Conservation (phyloP, 2,329 filamentous ascomycete genomes). For the Catunica adiposa region DNA sequence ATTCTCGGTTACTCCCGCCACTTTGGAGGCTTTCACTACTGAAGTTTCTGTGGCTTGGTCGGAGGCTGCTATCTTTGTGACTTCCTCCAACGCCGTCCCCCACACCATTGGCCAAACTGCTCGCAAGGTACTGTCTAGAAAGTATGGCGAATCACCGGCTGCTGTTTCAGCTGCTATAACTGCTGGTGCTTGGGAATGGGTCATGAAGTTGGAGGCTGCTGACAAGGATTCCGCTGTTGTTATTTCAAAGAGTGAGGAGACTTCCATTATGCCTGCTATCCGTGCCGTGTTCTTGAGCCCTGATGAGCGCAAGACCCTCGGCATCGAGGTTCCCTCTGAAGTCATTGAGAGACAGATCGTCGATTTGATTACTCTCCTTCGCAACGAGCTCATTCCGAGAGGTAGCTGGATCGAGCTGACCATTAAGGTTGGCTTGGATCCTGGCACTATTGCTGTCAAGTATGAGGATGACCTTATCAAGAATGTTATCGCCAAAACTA, state of each 20-base stretch:
- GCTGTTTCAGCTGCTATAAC: constrained; percentile 48
- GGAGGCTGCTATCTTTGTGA: constrained; percentile 65
- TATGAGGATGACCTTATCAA: constrained; percentile 48
- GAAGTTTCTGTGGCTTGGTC: constrained; percentile 57
- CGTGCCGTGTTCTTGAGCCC: constrained; percentile 46
- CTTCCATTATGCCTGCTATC: constrained; percentile 44
- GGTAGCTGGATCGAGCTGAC: constrained; percentile 82
- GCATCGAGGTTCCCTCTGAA: constrained; percentile 28
- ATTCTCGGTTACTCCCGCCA: constrained; percentile 37
- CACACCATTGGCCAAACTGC: constrained; percentile 48
- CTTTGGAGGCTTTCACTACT: constrained; percentile 32
- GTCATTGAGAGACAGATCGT: constrained; percentile 55
- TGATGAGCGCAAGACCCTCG: constrained; percentile 31
- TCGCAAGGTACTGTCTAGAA: constrained; percentile 40
- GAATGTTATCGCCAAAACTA: constrained; percentile 42
- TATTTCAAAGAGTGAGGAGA: constrained; percentile 45
- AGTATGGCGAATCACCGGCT: constrained; percentile 45
- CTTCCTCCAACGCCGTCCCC: constrained; percentile 46
- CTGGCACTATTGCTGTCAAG: constrained; percentile 55
- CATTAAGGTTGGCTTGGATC: constrained; percentile 64
- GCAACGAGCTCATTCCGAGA: constrained; percentile 58
- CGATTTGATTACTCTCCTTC: constrained; percentile 59
- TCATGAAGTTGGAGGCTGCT: constrained; percentile 46
- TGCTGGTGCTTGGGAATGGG: constrained; percentile 65
- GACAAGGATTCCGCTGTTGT: constrained; percentile 64